Conservation (phyloP, 345 rosid species). For the Moricandia arvensis region DNA sequence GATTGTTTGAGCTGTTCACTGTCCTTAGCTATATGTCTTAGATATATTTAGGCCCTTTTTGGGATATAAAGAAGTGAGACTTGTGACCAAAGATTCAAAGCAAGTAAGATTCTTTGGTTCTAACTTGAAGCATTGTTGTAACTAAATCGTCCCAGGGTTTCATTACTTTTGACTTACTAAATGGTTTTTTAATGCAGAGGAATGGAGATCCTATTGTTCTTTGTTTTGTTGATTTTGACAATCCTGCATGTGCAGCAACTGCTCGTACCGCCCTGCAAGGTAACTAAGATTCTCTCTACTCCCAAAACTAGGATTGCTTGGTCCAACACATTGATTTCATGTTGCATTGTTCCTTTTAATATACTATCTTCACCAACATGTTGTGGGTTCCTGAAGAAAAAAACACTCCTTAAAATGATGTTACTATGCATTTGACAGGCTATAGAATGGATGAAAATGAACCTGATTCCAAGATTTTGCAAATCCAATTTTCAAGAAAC, state of each 20-base stretch:
- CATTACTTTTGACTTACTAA: neutral
- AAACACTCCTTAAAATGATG: neutral
- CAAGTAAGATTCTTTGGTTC: slow-evolving; percentile 45
- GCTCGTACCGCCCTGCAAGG: slow-evolving; percentile 93
- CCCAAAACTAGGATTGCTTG: neutral
- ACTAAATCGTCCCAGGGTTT: neutral
- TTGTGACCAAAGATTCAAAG: slow-evolving; percentile 70
- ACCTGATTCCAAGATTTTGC: slow-evolving; percentile 62
- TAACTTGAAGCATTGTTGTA: neutral
- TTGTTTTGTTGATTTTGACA: slow-evolving; percentile 82
- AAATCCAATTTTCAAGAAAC: slow-evolving; percentile 67
- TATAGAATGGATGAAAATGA: slow-evolving; percentile 75
- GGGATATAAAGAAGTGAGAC: slow-evolving; percentile 82
- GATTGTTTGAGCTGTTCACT: slow-evolving; percentile 16
- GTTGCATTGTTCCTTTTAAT: neutral
- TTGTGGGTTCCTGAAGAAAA: neutral
- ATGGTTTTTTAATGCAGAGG: slow-evolving; percentile 50
- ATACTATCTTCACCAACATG: neutral
- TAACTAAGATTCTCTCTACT: slow-evolving; percentile 20
- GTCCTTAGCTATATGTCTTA: slow-evolving; percentile 43
- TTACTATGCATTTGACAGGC: slow-evolving; percentile 41
- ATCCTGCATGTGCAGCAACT: slow-evolving; percentile 89
- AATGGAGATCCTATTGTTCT: slow-evolving; percentile 81
- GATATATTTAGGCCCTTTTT: slow-evolving; percentile 89
- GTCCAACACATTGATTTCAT: neutral